These are phyloP conservation scores for Mycena galopus DNA, from an alignment of 768 basidiomycete species.

Conservation along the genomic window DNA sequence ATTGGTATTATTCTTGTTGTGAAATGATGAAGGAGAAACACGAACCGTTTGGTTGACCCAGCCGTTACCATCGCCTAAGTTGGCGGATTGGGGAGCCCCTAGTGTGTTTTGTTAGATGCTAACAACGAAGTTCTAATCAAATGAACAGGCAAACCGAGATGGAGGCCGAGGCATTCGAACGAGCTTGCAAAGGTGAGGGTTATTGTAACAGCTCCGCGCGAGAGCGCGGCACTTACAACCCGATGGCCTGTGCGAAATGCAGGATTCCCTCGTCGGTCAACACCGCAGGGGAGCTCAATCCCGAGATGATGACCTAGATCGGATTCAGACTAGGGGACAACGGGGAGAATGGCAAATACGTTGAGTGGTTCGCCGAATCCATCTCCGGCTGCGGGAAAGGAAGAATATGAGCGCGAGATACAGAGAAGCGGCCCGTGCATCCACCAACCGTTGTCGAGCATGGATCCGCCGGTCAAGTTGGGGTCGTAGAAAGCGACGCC, in stretches of 20 bases:
- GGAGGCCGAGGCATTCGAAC: slow-evolving; percentile 76
- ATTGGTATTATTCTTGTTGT: neutral
- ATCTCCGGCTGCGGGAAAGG: slow-evolving; percentile 28
- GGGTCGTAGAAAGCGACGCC: slow-evolving; percentile 53
- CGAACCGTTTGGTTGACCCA: slow-evolving; percentile 54
- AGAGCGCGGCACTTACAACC: slow-evolving; percentile 57
- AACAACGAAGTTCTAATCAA: slow-evolving; percentile 9
- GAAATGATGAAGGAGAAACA: slow-evolving; percentile 22
- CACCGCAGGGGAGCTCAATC: slow-evolving; percentile 60
- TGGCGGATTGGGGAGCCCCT: slow-evolving; percentile 68
- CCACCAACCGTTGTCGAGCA: slow-evolving; percentile 51
- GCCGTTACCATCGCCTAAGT: slow-evolving; percentile 80
- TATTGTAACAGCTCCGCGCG: neutral
- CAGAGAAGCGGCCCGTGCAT: neutral
- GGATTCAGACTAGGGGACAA: neutral
- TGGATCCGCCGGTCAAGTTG: slow-evolving; percentile 53
- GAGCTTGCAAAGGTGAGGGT: slow-evolving; percentile 41
- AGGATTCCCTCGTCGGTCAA: slow-evolving; percentile 61
- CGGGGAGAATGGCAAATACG: slow-evolving; percentile 36
- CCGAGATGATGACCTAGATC: slow-evolving; percentile 69
- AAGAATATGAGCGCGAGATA: neutral
- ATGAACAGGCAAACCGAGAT: slow-evolving; percentile 40
- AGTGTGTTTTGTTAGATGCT: slow-evolving; percentile 67
- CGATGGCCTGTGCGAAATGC: slow-evolving; percentile 66
- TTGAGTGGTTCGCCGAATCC: slow-evolving; percentile 64